phyloP scores from a whole-genome alignment of 345 rosid genomes.

The Hevea brasiliensis region DNA sequence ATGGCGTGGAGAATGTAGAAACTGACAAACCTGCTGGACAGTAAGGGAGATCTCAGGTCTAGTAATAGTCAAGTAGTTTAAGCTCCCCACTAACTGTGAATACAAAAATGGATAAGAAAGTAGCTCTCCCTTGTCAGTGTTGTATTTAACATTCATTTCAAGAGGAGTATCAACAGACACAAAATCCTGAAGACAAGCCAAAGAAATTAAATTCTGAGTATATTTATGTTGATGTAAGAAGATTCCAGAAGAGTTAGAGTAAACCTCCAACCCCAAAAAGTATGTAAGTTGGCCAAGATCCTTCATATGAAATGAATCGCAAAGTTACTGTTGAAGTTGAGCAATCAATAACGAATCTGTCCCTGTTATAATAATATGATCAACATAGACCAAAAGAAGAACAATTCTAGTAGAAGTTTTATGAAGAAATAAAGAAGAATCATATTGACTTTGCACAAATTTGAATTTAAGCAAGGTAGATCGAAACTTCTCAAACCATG shows the following conservation, averaged over 20 bases:
- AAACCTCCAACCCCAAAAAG: no score
- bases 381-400: no score
- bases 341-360: not conserved
- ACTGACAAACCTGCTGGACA: not conserved
- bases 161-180: not conserved
- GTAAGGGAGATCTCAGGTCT: not conserved
- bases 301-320: not conserved
- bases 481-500: no score
- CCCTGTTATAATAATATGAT: not conserved
- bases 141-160: not conserved
- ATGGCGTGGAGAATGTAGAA: not conserved
- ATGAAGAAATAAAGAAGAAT: no score
- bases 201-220: no score
- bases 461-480: no score
- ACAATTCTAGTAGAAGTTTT: no score
- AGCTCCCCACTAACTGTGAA: constrained; percentile 1
- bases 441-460: no score
- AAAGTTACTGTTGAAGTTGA: not conserved
- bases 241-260: no score
- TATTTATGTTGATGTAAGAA: no score
- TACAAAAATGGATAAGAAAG: not conserved
- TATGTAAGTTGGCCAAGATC: no score
- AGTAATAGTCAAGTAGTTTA: not conserved
- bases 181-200: not conserved
- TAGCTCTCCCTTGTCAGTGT: not conserved